Base-by-base conservation (phyloP, 2,329 filamentous ascomycete genomes). In the Alternaria longipes region DNA sequence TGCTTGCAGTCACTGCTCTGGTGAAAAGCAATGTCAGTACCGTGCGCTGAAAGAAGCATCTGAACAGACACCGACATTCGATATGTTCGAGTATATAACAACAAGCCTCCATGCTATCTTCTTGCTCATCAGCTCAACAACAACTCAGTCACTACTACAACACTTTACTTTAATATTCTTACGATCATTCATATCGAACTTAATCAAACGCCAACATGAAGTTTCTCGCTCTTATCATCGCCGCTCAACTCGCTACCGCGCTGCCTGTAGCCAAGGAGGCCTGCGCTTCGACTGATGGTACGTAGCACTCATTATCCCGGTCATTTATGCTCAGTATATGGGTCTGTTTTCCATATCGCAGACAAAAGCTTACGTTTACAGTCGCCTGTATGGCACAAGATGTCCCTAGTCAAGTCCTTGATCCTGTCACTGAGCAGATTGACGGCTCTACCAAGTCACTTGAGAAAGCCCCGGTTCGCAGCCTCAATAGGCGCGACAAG, bases 161-260 rank as follows among this genome's bases (percentile, higher is more conserved):
- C 38, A 42, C 9, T 22, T 41, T 42, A 42, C 46, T 50, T 22
- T 50, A 50, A 50, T 50, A 50, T 50, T 50, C 46, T 50, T 50
- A 50, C 46, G 20, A 50, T 50, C 46, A 11, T 50, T 50, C 20
- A 22, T 4, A 50, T 24, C 30, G 32, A 50, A 50, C 5, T 50
- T 36, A 38, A 12, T 50, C 32, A 50, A 26, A 24, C 46, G 46
- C 18, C 32, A 50, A 50, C 9, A 50, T 50, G 46, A 50, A 50
- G 46, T 50, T 50, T 36, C 34, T 50, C 20, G 46, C 46, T 50
- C 8, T 50, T 4, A 12, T 50, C 46, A 5, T 36, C 6, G 46
- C 46, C 34, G 46, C 46, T 50, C 46, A 50, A 32, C 46, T 50
- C 32, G 46, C 46, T 8, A 8, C 20, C 22, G 46, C 46, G 32